phyloP scores from a whole-genome alignment of 1,284 basidiomycete species.

The Marasmius oreades region DNA sequence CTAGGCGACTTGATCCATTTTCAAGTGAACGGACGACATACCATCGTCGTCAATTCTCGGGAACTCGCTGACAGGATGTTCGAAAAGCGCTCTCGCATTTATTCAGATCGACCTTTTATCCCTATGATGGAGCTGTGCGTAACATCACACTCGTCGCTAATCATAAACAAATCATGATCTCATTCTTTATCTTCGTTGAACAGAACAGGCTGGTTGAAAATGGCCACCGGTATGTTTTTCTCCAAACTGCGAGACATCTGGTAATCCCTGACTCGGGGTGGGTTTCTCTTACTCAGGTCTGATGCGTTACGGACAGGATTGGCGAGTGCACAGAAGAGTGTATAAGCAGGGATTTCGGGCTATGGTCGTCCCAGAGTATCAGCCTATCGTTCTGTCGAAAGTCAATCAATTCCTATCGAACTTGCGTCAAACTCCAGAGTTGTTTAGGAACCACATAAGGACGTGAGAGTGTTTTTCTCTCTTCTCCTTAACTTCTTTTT shows the following conservation, averaged over 20 bases:
- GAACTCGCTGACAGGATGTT: slow-evolving; percentile 35
- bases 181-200: background rate
- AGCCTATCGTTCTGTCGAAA: slow-evolving; percentile 29
- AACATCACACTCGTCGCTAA: background rate
- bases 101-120: slow-evolving; percentile 32
- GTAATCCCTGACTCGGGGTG: background rate
- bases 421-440: background rate
- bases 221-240: background rate
- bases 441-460: slow-evolving; percentile 22
- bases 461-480: slow-evolving; percentile 10
- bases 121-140: slow-evolving; percentile 32
- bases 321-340: slow-evolving; percentile 35
- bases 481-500: background rate
- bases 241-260: background rate
- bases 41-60: slow-evolving; percentile 37
- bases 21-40: slow-evolving; percentile 25
- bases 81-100: slow-evolving; percentile 35
- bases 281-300: slow-evolving; percentile 34
- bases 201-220: background rate
- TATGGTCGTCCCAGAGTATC: slow-evolving; percentile 21
- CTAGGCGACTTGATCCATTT: slow-evolving; percentile 29
- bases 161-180: background rate
- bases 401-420: slow-evolving; percentile 7
- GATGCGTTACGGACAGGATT: slow-evolving; percentile 35
- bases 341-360: slow-evolving; percentile 33